Evolutionary conservation across 108 stramenopile genomes (phyloP).

Genomic region (Skeletonema marinoi): DNA sequence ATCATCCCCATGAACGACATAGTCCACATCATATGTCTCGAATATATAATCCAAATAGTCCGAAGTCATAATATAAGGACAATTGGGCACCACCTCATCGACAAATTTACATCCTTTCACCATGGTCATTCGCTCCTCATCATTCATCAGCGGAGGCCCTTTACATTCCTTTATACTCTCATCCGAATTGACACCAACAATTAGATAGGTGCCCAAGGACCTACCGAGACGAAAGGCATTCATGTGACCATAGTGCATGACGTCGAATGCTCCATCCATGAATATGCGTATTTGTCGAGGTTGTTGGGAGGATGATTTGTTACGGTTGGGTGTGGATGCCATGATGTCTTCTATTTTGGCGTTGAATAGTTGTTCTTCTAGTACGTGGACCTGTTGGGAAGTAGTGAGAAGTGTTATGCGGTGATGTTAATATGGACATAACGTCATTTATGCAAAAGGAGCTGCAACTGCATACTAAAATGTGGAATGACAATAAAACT

Average conservation of each 20-base stretch:
- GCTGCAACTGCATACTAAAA: too few species aligned
- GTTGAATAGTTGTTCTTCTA: conserved; percentile 63
- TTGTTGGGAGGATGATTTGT: conserved; percentile 6
- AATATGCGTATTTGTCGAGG: conserved; percentile 85
- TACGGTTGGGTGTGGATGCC: conserved; percentile 18
- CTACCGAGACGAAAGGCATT: conserved; percentile 98
- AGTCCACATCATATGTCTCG: conserved; percentile 87
- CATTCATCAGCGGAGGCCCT: conserved; percentile 95
- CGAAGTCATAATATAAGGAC: conserved; percentile 96
- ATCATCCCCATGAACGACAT: conserved; percentile 98
- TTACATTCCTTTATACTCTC: conserved; percentile 94
- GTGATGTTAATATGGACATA: too few species aligned
- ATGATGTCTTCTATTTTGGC: conserved; percentile 40
- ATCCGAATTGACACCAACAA: conserved; percentile 98
- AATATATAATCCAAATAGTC: conserved; percentile 95
- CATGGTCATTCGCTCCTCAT: conserved; percentile 91
- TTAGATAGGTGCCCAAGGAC: conserved; percentile 92
- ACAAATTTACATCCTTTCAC: conserved; percentile 98
- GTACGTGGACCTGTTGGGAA: conserved; percentile 47
- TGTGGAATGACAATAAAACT: background rate
- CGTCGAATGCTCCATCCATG: conserved; percentile 98
- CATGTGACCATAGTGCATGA: conserved; percentile 99
- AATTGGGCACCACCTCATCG: conserved; percentile 94
- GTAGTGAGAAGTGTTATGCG: background rate
- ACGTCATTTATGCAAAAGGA: too few species aligned